Evolutionary conservation across 305 asterid species (phyloP).

Genomic region (Withania somnifera): DNA sequence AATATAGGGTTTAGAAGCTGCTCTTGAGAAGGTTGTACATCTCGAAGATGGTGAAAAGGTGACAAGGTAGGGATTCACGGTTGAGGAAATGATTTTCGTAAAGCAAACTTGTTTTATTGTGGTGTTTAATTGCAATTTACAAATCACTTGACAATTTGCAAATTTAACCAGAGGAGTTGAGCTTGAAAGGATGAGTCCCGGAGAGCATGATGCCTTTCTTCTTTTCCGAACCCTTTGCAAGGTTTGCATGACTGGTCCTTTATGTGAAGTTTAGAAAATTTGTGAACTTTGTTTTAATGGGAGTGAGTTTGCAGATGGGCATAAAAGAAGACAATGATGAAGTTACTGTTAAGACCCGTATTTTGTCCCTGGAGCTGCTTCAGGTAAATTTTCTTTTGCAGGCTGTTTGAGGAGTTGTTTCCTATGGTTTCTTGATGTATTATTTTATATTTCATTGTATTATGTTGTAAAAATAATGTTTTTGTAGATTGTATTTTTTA

Average conservation of each 20-base stretch:
- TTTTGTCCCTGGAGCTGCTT: conserved; percentile 93
- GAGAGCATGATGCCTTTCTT: conserved; percentile 87
- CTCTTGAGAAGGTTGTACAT: conserved; percentile 93
- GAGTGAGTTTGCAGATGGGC: conserved; percentile 68
- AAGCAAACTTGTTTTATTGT: conserved; percentile 6
- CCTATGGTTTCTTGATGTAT: not conserved
- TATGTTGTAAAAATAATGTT: not conserved
- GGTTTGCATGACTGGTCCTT: conserved; percentile 38
- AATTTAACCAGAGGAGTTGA: conserved; percentile 55
- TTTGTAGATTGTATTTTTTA: not conserved
- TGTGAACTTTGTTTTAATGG: not conserved
- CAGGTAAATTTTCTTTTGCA: conserved; percentile 48
- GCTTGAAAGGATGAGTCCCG: conserved; percentile 65
- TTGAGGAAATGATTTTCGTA: not conserved
- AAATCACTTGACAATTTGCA: conserved; percentile 16
- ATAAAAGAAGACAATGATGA: conserved; percentile 98
- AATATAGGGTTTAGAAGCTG: conserved; percentile 94
- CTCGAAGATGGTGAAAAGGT: conserved; percentile 91
- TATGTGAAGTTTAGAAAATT: not conserved
- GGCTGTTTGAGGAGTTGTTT: conserved; percentile 9
- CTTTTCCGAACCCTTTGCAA: conserved; percentile 98
- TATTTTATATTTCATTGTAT: not conserved
- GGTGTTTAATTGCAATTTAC: conserved; percentile 13
- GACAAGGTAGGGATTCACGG: conserved; percentile 42
- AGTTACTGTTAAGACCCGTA: conserved; percentile 82